phyloP scores from a whole-genome alignment of 345 rosid genomes.

The Syzygium oleosum region DNA sequence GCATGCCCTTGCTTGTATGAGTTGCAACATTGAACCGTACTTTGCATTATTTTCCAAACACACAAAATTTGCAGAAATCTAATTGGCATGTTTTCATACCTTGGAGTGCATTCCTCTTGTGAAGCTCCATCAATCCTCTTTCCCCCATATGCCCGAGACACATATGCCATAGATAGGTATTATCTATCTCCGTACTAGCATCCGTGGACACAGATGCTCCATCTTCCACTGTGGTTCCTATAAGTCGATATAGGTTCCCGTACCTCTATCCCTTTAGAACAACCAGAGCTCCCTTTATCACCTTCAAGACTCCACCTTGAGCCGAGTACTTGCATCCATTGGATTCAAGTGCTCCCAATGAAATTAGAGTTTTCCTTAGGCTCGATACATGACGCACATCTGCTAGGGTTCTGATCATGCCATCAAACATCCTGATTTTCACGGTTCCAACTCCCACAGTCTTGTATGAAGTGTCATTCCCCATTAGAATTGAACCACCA shows the following conservation, averaged over 20 bases:
- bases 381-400: background rate
- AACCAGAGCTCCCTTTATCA: background rate
- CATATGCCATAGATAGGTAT: background rate
- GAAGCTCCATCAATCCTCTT: background rate
- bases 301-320: background rate
- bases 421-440: background rate
- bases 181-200: background rate
- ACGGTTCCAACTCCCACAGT: background rate
- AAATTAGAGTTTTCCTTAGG: background rate
- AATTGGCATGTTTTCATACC: background rate
- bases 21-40: background rate
- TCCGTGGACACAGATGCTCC: background rate
- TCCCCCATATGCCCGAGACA: background rate
- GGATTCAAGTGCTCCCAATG: background rate
- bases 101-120: background rate
- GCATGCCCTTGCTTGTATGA: background rate
- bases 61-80: background rate
- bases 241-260: background rate
- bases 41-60: background rate
- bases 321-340: background rate
- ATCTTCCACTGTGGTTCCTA: background rate
- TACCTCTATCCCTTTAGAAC: background rate
- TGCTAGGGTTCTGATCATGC: background rate
- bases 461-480: background rate
- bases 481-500: background rate